Conservation (phyloP, 352 stramenopile genomes). For the Pythium plurisporium region DNA sequence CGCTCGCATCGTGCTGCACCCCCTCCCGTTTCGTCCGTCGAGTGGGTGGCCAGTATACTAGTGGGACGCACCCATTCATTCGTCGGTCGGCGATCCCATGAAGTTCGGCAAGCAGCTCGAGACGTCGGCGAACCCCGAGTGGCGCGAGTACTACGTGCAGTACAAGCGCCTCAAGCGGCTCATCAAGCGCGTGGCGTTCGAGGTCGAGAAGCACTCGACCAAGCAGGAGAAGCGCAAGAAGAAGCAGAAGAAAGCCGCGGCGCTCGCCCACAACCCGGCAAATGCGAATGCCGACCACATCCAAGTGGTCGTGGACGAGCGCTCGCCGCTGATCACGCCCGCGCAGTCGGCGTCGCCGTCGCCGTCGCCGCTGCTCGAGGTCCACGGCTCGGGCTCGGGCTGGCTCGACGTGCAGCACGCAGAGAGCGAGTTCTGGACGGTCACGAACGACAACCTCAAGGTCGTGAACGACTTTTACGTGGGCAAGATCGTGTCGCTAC, state of each 20-base stretch:
- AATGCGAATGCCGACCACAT: constrained; percentile 16
- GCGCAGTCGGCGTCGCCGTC: neutral
- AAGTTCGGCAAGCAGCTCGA: constrained; percentile 94
- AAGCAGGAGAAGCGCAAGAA: constrained; percentile 68
- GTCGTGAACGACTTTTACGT: constrained; percentile 84
- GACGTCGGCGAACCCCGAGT: constrained; percentile 84
- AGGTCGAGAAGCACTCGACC: constrained; percentile 76
- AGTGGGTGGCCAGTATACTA: too few species aligned
- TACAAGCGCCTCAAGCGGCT: constrained; percentile 91
- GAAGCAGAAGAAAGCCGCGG: constrained; percentile 21
- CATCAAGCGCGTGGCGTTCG: constrained; percentile 88
- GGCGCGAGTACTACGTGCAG: constrained; percentile 88
- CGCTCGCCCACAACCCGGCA: neutral
- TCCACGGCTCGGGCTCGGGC: constrained; percentile 24
- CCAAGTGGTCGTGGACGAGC: constrained; percentile 51
- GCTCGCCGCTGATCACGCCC: constrained; percentile 59
- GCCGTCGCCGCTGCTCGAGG: constrained; percentile 24
- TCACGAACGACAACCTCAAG: constrained; percentile 76
- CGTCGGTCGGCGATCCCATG: constrained; percentile 34
- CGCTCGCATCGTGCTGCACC: neutral
- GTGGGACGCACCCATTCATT: neutral
- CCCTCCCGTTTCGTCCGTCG: neutral
- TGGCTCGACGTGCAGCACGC: constrained; percentile 60
- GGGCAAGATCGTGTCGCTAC: constrained; percentile 61
- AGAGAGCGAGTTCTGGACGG: constrained; percentile 81